Conservation (phyloP, 129 eudicot genomes). For the Scalesia atractyloides region DNA sequence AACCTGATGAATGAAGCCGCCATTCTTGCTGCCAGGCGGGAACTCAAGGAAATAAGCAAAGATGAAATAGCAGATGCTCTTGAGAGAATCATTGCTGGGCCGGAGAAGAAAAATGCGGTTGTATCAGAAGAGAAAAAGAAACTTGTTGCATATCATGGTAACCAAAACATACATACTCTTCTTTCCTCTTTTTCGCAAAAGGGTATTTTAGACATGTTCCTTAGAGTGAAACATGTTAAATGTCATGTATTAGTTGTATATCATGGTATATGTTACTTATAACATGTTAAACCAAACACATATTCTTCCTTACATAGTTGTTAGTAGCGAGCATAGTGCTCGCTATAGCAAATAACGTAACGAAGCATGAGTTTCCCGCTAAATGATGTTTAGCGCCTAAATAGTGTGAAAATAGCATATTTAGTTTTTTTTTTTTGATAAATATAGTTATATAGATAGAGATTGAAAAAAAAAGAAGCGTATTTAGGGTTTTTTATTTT, state of each 20-base stretch:
- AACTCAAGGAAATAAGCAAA: slow-evolving; percentile 95
- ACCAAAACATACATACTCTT: slow-evolving; percentile 5
- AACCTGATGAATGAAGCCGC: slow-evolving; percentile 99
- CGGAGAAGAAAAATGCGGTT: slow-evolving; percentile 96
- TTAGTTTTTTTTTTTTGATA: too few relatives aligned
- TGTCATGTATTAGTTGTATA: not conserved
- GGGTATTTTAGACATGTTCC: not conserved
- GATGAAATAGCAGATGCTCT: slow-evolving; percentile 96
- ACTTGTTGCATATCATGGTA: slow-evolving; percentile 96
- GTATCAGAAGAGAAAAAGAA: slow-evolving; percentile 95
- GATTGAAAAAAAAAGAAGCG: too few relatives aligned
- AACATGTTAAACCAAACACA: not conserved
- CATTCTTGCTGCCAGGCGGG: slow-evolving; percentile 96
- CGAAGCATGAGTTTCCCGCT: too few relatives aligned
- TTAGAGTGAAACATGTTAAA: not conserved
- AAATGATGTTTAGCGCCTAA: too few relatives aligned
- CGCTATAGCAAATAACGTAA: too few relatives aligned
- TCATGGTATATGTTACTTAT: not conserved
- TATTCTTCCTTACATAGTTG: not conserved
- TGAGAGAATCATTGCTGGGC: slow-evolving; percentile 96
- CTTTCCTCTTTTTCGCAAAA: not conserved
- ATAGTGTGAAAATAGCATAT: too few relatives aligned
- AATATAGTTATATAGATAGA: too few relatives aligned
- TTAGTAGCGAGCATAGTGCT: too few relatives aligned
- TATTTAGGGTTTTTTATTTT: too few relatives aligned